Evolutionary conservation across 805 yeast genomes (phyloP).

Genomic region (Candida patagonica): DNA sequence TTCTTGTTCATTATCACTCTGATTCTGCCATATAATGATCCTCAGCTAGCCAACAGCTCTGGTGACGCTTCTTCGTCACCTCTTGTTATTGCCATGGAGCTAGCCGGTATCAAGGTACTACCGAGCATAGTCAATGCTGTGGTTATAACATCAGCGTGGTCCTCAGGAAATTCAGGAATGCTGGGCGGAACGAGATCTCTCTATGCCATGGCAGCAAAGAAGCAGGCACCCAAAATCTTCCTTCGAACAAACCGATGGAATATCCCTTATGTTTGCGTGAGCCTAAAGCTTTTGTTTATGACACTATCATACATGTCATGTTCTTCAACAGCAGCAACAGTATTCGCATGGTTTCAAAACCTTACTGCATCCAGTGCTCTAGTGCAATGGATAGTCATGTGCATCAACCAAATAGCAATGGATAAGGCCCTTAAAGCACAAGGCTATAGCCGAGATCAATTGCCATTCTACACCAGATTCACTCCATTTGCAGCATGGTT

Average conservation of each 20-base stretch:
- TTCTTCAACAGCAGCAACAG: conserved; percentile 43
- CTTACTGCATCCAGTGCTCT: conserved; percentile 34
- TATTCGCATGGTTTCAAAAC: conserved; percentile 41
- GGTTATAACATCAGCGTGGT: conserved; percentile 65
- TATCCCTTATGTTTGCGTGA: conserved; percentile 55
- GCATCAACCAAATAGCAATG: conserved; percentile 41
- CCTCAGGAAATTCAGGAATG: conserved; percentile 74
- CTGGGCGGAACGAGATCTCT: conserved; percentile 70
- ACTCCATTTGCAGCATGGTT: conserved; percentile 26
- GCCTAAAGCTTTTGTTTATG: conserved; percentile 44
- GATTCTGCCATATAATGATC: conserved; percentile 55
- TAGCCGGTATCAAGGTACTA: conserved; percentile 53
- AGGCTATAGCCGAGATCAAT: conserved; percentile 33
- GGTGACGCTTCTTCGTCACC: conserved; percentile 69
- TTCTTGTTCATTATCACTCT: conserved; percentile 57
- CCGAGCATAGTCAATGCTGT: conserved; percentile 74
- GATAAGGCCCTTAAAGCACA: conserved; percentile 33
- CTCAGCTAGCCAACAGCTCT: conserved; percentile 28
- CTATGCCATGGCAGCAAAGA: conserved; percentile 62
- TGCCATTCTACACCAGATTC: conserved; percentile 37
- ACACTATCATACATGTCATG: conserved; percentile 64
- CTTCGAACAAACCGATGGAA: conserved; percentile 59
- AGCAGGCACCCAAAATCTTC: conserved; percentile 63
- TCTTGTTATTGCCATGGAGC: conserved; percentile 70
- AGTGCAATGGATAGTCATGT: conserved; percentile 46